Conservation (phyloP, 2,329 filamentous ascomycete species). For the Scedosporium minutisporum region DNA sequence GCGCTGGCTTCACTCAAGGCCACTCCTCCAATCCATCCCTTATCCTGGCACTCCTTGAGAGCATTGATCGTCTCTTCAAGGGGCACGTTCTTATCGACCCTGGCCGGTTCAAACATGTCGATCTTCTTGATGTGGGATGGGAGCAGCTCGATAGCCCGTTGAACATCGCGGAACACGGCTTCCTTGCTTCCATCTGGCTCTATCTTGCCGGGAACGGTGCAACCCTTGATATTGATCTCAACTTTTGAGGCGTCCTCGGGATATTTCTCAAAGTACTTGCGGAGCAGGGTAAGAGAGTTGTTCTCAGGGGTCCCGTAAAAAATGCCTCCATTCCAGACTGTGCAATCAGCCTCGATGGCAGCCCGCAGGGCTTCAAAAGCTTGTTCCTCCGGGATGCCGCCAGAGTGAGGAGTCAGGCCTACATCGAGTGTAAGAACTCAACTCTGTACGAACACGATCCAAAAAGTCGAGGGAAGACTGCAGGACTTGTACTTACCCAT, state of each 20-base stretch:
- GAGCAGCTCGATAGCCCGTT: slow-evolving; percentile 41
- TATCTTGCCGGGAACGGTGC: slow-evolving; percentile 24
- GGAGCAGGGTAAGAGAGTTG: slow-evolving; percentile 50
- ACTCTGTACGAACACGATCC: not conserved
- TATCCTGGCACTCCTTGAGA: slow-evolving; percentile 40
- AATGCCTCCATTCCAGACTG: slow-evolving; percentile 54
- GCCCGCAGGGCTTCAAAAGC: slow-evolving; percentile 46
- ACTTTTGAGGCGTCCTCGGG: slow-evolving; percentile 55
- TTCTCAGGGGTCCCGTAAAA: slow-evolving; percentile 52
- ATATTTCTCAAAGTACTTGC: slow-evolving; percentile 52
- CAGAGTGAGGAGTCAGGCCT: slow-evolving; percentile 34
- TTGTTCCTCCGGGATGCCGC: slow-evolving; percentile 32
- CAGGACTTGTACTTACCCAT: slow-evolving; percentile 31
- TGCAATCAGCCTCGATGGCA: slow-evolving; percentile 34
- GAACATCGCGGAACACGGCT: slow-evolving; percentile 45
- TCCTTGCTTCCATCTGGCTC: slow-evolving; percentile 41
- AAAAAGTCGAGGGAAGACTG: slow-evolving; percentile 12
- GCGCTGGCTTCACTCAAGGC: slow-evolving; percentile 42
- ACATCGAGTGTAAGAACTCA: not conserved
- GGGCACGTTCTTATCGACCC: slow-evolving; percentile 41
- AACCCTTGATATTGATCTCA: slow-evolving; percentile 54
- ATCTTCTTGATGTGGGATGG: slow-evolving; percentile 44
- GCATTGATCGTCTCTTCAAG: slow-evolving; percentile 31
- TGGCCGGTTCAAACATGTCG: slow-evolving; percentile 50
- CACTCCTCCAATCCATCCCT: slow-evolving; percentile 40